Percentiles rank a stretch among this genome's conserved stretches.
Evolutionary conservation across 164 flowering plant genomes (phyloP).

Genomic region (Amborella trichopoda): DNA sequence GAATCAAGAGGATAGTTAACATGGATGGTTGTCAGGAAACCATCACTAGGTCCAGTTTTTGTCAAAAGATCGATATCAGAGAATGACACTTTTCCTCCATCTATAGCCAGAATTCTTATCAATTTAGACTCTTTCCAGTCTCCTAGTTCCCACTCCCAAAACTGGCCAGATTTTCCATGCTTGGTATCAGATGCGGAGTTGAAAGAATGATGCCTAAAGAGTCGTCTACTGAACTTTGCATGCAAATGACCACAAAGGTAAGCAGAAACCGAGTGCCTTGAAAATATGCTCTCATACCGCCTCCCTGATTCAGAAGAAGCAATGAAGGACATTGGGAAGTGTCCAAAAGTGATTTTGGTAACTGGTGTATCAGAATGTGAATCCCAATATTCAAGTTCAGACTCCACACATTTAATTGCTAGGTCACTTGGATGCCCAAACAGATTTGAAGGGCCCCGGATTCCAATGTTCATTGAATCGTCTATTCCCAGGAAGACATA

Average conservation of each 20-base stretch:
- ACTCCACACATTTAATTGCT: slow-evolving; percentile 6
- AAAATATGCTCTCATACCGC: slow-evolving; percentile 8
- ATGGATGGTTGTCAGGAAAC: slow-evolving; percentile 6
- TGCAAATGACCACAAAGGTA: slow-evolving; percentile 15
- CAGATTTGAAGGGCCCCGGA: slow-evolving; percentile 16
- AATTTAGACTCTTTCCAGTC: slow-evolving; percentile 15
- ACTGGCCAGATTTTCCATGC: not conserved
- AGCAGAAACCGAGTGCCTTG: slow-evolving; percentile 8
- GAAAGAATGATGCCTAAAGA: slow-evolving; percentile 10
- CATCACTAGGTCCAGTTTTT: not conserved
- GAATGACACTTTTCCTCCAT: slow-evolving; percentile 10
- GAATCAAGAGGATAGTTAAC: slow-evolving; percentile 13
- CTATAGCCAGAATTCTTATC: slow-evolving; percentile 13
- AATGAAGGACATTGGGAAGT: slow-evolving; percentile 13
- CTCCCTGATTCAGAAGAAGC: slow-evolving; percentile 10
- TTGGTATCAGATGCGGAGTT: slow-evolving; percentile 2
- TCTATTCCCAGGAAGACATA: slow-evolving; percentile 11
- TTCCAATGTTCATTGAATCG: slow-evolving; percentile 10
- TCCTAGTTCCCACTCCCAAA: slow-evolving; percentile 18
- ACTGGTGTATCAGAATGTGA: slow-evolving; percentile 1
- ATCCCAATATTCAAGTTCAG: slow-evolving; percentile 13
- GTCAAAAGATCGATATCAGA: slow-evolving; percentile 5
- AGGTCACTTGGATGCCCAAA: slow-evolving; percentile 13
- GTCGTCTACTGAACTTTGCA: slow-evolving; percentile 11
- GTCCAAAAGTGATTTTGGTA: slow-evolving; percentile 11